phyloP scores from a whole-genome alignment of 345 rosid species.

The Eucalyptus erythrocorys region DNA sequence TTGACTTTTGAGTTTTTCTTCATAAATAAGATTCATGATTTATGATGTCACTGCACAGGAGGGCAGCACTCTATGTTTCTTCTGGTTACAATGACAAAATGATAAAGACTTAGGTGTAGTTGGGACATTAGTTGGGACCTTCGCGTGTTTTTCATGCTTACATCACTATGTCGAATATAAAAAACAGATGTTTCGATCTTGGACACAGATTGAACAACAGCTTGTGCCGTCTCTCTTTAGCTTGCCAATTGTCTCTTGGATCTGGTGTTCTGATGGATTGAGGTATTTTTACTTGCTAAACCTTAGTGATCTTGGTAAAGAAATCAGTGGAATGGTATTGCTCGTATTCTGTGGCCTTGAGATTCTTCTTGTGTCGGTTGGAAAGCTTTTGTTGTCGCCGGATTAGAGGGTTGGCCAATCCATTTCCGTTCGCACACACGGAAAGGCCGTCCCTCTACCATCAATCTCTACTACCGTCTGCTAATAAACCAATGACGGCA shows the following conservation, averaged over 20 bases:
- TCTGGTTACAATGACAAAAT: not conserved
- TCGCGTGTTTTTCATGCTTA: not conserved
- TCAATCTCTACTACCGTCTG: not conserved
- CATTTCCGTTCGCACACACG: not conserved
- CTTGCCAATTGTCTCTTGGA: not conserved
- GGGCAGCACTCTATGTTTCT: not conserved
- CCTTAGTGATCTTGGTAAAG: not conserved
- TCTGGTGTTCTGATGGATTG: not conserved
- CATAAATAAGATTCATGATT: not conserved
- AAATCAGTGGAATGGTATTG: not conserved
- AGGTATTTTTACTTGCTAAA: not conserved
- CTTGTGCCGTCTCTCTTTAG: not conserved
- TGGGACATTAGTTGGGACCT: not conserved
- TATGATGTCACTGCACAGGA: not conserved
- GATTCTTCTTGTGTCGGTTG: not conserved
- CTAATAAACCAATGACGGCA: not conserved
- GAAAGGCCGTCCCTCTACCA: not conserved
- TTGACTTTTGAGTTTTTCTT: not conserved
- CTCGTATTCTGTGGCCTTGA: not conserved
- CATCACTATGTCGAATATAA: not conserved
- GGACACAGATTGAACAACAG: not conserved
- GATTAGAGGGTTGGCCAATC: not conserved
- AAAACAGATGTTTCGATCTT: not conserved
- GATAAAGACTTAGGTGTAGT: not conserved
- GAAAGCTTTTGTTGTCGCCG: not conserved